Base-by-base conservation (phyloP, 306 rosid genomes). In the Rosa multiflora region DNA sequence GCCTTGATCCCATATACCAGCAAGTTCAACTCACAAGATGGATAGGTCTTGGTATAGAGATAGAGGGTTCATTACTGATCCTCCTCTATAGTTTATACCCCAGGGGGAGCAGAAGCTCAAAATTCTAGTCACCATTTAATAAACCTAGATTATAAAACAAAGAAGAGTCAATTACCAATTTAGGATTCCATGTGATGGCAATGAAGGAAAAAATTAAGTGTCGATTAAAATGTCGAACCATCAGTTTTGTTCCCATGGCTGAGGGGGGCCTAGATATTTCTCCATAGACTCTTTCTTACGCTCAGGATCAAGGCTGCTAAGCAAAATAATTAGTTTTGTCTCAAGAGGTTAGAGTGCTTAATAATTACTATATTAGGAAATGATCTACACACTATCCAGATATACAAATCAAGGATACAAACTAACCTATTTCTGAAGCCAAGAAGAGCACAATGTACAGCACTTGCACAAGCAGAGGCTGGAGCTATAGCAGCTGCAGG, bases 401-500 rank as follows among this genome's bases (percentile, higher is more conserved):
- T 6, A 44, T 77, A 79, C 29, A 53, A 73, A 73, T 37, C 49
- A 82, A 64, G 68, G 21, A 76, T 47, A 66, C 81, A 61, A 63
- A 76, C 82, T 47, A 61, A 95, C 99, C 99, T 93, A 81, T 95
- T 95, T 88, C 99, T 90, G 85, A 95, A 80, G 75, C 99, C 99
- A 86, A 92, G 97, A 83, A 95, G 86, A 79, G 98, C 73, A 77
- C 71, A 95, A 78, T 93, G 99, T 58, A 91, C 87, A 76, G 98
- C 99, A 80, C 96, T 91, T 73, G 99, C 98, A 83, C 97, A 95
- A 76, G 99, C 99, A 72, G 99, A 91, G 70, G 94, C 98, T 2
- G 99, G 99, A 85, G 97, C 94, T 39, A 95, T 89, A 74, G 98
- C 97, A 79, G 99, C 99, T 63, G 89, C 88, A 64, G 98, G 99